These are phyloP conservation scores for Asterionellopsis glacialis DNA, from an alignment of 108 stramenopile species.

Conservation along the genomic window DNA sequence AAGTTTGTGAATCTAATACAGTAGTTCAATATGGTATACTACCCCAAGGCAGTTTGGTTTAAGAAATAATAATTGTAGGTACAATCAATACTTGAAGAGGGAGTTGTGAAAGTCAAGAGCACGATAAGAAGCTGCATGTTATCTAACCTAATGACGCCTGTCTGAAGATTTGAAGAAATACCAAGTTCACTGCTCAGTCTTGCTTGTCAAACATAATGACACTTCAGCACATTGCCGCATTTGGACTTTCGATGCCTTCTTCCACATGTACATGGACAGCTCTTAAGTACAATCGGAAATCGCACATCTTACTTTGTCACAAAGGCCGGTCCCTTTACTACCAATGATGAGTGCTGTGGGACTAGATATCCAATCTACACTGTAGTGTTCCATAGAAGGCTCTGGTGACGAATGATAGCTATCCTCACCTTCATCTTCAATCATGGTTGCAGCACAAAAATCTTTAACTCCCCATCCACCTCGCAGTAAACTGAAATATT, in stretches of 20 bases:
- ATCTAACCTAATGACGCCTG: too few species aligned
- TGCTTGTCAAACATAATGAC: conserved; percentile 87
- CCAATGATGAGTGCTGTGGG: conserved; percentile 69
- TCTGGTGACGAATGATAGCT: background rate
- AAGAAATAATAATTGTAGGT: too few species aligned
- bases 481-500: conserved; percentile 29
- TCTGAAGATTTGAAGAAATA: too few species aligned
- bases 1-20: too few species aligned
- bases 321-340: conserved; percentile 69
- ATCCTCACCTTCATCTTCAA: conserved; percentile 28
- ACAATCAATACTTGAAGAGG: too few species aligned
- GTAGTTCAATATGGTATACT: too few species aligned
- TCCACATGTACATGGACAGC: conserved; percentile 81
- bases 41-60: too few species aligned
- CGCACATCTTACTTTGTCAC: conserved; percentile 41
- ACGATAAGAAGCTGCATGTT: too few species aligned
- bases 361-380: conserved; percentile 45
- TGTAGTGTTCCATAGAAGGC: conserved; percentile 34
- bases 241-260: conserved; percentile 78
- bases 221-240: conserved; percentile 83
- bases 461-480: conserved; percentile 26
- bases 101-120: too few species aligned
- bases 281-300: conserved; percentile 33
- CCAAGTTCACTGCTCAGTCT: too few species aligned
- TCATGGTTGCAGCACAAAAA: conserved; percentile 77